Evolutionary conservation across 139 green algal species (phyloP).

Genomic region (Yamagishiella unicocca): DNA sequence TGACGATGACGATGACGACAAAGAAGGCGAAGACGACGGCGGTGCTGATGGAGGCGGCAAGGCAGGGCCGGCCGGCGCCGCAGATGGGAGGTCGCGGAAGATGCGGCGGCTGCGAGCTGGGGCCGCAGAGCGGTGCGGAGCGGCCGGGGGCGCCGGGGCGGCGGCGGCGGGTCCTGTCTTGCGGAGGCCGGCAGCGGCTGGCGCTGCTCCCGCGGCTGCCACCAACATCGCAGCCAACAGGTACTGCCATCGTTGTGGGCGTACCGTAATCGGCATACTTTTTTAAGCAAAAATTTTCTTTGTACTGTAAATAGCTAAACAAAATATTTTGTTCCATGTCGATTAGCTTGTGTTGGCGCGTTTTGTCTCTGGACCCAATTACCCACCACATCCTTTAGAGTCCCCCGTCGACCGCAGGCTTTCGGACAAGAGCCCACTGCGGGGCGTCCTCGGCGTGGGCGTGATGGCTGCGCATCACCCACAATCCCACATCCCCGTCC

Average conservation of each 20-base stretch:
- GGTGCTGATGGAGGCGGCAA: not conserved
- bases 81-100: not conserved
- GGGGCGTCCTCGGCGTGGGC: too few relatives aligned
- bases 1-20: not conserved
- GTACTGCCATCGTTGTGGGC: not conserved
- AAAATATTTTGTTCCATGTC: too few relatives aligned
- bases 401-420: too few relatives aligned
- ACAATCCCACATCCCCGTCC: too few relatives aligned
- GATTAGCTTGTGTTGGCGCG: too few relatives aligned
- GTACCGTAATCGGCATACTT: too few relatives aligned
- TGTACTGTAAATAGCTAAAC: too few relatives aligned
- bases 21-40: not conserved
- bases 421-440: too few relatives aligned
- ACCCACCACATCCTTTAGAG: too few relatives aligned
- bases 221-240: constrained; percentile 1
- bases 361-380: too few relatives aligned
- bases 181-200: not conserved
- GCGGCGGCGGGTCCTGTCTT: not conserved
- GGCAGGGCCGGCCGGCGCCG: not conserved
- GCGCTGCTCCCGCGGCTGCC: not conserved
- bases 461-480: too few relatives aligned
- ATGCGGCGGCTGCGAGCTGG: constrained; percentile 12
- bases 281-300: too few relatives aligned
- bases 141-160: not conserved
- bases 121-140: not conserved